Percentiles rank a stretch among this genome's conserved stretches.
Conservation (phyloP, 2,329 filamentous ascomycete species). For the Penicillium psychrosexuale region DNA sequence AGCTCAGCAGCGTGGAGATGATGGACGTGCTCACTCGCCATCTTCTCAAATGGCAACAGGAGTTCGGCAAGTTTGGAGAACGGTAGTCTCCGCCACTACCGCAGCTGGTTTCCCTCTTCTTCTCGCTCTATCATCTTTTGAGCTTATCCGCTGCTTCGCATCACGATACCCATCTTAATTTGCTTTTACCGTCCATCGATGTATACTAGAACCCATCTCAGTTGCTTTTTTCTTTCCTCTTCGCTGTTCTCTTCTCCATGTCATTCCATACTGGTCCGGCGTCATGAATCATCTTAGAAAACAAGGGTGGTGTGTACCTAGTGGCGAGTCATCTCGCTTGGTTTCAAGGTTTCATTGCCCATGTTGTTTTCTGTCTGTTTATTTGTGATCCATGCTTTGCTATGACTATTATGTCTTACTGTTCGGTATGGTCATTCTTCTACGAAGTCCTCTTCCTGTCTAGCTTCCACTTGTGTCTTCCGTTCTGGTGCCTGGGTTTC, state of each 20-base stretch:
- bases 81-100: constrained; percentile 32
- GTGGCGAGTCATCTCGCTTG: not conserved
- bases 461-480: constrained; percentile 1
- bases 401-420: constrained; percentile 1
- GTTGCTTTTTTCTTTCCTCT: constrained; percentile 2
- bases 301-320: constrained; percentile 4
- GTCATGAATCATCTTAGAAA: constrained; percentile 16
- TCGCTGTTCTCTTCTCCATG: not conserved
- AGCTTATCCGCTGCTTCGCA: constrained; percentile 17
- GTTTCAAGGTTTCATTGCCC: not conserved
- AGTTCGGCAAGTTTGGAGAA: constrained; percentile 57
- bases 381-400: not conserved
- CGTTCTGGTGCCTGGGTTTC: not conserved
- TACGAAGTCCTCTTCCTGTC: not conserved
- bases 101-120: not conserved
- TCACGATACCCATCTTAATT: constrained; percentile 23
- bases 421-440: constrained; percentile 1
- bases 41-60: constrained; percentile 80
- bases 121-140: constrained; percentile 10
- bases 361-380: not conserved
- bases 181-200: constrained; percentile 9
- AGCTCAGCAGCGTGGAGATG: constrained; percentile 78
- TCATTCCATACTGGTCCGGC: constrained; percentile 18
- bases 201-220: constrained; percentile 19
- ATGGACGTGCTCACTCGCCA: constrained; percentile 81